Percentiles rank a stretch among this genome's conserved stretches.
Conservation (phyloP, 2,329 filamentous ascomycete genomes). For the Pseudopithomyces chartarum region DNA sequence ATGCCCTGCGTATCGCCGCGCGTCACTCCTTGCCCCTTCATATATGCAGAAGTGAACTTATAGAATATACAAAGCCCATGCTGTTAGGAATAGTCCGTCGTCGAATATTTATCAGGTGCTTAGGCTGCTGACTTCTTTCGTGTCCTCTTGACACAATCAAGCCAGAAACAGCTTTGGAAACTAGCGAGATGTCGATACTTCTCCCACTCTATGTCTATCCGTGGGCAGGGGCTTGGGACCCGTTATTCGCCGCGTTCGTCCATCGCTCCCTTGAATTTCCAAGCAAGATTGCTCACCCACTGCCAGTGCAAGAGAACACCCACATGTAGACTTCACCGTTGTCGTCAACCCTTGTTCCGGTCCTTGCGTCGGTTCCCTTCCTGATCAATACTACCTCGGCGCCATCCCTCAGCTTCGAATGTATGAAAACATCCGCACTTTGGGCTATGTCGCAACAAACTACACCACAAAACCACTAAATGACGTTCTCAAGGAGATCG, state of each 20-base stretch:
- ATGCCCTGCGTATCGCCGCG: background rate
- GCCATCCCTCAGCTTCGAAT: constrained; percentile 50
- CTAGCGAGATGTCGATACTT: constrained; percentile 45
- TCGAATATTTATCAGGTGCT: constrained; percentile 1
- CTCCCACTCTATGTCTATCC: constrained; percentile 60
- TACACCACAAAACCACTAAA: constrained; percentile 46
- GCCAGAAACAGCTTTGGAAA: background rate
- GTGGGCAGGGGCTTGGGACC: constrained; percentile 53
- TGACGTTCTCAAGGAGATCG: constrained; percentile 49
- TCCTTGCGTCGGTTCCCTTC: constrained; percentile 34
- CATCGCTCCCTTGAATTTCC: background rate
- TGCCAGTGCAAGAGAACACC: constrained; percentile 36
- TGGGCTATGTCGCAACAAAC: constrained; percentile 59
- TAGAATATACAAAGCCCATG: background rate
- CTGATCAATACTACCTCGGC: constrained; percentile 32
- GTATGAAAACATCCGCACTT: constrained; percentile 55
- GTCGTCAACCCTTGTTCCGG: constrained; percentile 56
- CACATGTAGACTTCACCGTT: constrained; percentile 56
- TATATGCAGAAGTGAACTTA: constrained; percentile 12
- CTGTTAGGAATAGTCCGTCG: background rate
- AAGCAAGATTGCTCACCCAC: background rate
- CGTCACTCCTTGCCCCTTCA: constrained; percentile 11
- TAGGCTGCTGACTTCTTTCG: background rate
- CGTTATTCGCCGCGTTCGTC: constrained; percentile 52
- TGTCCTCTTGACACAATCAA: background rate